Evolutionary conservation across 148 eudicot species (phyloP), one percentile per base, ranked within the genome.

Genomic region (Dysphania ambrosioides): DNA sequence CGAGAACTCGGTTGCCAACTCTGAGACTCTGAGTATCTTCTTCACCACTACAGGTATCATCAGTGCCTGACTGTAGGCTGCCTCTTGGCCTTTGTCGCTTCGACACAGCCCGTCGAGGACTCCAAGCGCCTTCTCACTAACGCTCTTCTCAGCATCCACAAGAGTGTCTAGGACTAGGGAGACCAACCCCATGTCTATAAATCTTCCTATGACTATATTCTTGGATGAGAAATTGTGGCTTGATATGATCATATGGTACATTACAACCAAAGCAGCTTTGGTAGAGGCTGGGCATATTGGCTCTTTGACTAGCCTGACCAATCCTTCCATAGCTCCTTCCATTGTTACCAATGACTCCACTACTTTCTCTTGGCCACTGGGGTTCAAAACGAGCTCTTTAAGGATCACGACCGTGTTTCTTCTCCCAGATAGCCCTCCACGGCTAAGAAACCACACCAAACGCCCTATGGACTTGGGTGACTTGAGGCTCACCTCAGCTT

Each of bases 11-110:
- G 97, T 92, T 18, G 93, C 90, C 68, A 87, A 38, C 36, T 87
- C 90, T 1, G 97, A 90, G 36, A 92, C 83, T 47, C 97, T 66
- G 32, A 92, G 70, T 19, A 90, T 73, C 79, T 92, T 92, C 84
- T 90, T 92, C 30, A 92, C 91, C 76, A 90, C 78, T 38, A 92
- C 83, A 0, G 97, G 97, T 21, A 92, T 72, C 0, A 83, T 78
- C 72, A 87, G 62, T 6, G 88, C 86, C 23, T 90, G 81, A 0
- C 19, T 47, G n/a, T 79, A 85, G 5, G 84, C 87, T 58, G 70
- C 75, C 21, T 73, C 67, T 38, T 79, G 78, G 19, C 96, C 97
- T 57, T 77, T 62, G 2, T 73, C 69, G 13, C 60, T 57, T 4
- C 74, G 67, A 51, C 87, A 87, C 19, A 90, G 68, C 27, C 77